A percentile compares a stretch with the other conserved stretches of the same genome.
These are phyloP conservation scores for Talinum fruticosum DNA, from an alignment of 148 eudicot genomes.

Conservation along the genomic window DNA sequence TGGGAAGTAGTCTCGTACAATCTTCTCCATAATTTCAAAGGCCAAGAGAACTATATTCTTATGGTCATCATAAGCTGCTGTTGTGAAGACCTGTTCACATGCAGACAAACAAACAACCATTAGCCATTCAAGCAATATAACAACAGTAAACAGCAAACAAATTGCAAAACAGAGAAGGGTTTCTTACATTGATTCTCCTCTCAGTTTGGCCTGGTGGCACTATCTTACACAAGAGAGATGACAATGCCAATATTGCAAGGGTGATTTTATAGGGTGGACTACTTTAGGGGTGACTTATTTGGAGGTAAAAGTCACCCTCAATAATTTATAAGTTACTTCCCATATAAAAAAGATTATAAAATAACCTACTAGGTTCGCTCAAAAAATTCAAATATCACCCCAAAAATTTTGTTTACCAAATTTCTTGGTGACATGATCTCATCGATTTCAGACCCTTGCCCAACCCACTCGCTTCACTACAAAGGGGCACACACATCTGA, in stretches of 20 bases:
- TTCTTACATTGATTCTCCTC: not conserved
- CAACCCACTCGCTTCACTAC: not conserved
- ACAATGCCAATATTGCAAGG: not conserved
- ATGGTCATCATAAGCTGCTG: conserved; percentile 99
- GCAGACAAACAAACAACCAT: conserved; percentile 1
- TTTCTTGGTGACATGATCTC: not conserved
- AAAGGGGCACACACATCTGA: not conserved
- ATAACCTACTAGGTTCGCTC: not conserved
- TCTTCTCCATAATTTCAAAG: conserved; percentile 93
- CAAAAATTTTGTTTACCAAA: not conserved
- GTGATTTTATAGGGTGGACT: too few species aligned
- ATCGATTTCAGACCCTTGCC: not conserved
- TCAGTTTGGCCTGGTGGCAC: not conserved
- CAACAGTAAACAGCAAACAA: not conserved
- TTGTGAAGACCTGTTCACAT: conserved; percentile 74
- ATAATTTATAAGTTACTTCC: too few species aligned
- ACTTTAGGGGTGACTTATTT: not conserved
- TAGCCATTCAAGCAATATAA: not conserved
- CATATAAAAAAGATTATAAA: too few species aligned
- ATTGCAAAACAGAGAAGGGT: not conserved
- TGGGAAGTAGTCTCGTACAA: conserved; percentile 94
- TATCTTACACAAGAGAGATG: not conserved
- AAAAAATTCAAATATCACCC: not conserved
- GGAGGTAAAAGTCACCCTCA: not conserved
- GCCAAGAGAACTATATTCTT: conserved; percentile 92